Percentiles rank a stretch among this genome's conserved stretches.
Conservation (phyloP, 2,329 filamentous ascomycete genomes). For the Penicillium glabrum region DNA sequence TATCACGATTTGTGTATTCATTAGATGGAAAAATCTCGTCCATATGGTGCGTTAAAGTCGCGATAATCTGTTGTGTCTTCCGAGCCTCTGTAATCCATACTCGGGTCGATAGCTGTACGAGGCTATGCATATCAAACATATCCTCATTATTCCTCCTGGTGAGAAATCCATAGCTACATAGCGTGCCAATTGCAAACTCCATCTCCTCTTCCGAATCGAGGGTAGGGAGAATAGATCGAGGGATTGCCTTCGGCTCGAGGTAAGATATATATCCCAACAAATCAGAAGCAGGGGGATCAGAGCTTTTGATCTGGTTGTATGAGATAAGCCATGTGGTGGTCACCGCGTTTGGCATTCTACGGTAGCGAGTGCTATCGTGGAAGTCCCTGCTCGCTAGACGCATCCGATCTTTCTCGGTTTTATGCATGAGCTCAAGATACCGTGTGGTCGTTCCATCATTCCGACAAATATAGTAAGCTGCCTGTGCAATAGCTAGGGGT, state of each 20-base stretch:
- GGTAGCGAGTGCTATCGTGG: conserved; percentile 1
- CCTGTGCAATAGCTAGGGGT: conserved; percentile 3
- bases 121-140: neutral
- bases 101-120: conserved; percentile 1
- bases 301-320: neutral
- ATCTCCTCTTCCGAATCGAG: conserved; percentile 3
- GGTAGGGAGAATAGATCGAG: conserved; percentile 29
- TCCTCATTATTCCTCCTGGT: neutral
- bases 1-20: neutral
- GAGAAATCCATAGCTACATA: conserved; percentile 1
- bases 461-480: neutral
- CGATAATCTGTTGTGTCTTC: neutral
- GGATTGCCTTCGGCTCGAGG: conserved; percentile 3
- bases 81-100: neutral
- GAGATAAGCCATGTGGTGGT: conserved; percentile 1
- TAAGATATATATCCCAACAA: neutral
- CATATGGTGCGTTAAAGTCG: neutral
- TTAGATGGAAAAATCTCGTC: neutral
- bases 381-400: neutral
- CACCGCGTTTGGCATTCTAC: neutral
- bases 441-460: neutral
- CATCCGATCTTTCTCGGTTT: conserved; percentile 1
- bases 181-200: conserved; percentile 1
- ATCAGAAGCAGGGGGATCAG: neutral
- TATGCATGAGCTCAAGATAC: conserved; percentile 2